Evolutionary conservation across 441 rosid species (phyloP).

Genomic region (Flueggea neowawraea): DNA sequence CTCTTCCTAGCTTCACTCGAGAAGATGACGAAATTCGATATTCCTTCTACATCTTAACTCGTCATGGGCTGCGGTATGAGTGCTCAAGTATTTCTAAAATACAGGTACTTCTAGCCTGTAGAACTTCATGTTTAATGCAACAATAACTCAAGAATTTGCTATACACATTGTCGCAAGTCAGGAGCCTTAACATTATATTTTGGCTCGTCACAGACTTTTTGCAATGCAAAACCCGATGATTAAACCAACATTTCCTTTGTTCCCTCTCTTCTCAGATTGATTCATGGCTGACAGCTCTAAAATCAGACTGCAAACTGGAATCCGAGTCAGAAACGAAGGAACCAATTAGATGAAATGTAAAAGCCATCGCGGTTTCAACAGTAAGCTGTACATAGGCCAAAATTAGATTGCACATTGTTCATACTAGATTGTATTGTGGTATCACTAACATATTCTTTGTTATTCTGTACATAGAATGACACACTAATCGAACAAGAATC

Average conservation of each 20-base stretch:
- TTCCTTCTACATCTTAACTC: slow-evolving; percentile 63
- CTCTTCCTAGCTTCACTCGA: slow-evolving; percentile 61
- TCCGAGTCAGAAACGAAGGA: slow-evolving; percentile 22
- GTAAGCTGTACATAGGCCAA: slow-evolving; percentile 25
- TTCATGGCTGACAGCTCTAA: slow-evolving; percentile 64
- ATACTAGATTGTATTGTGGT: slow-evolving; percentile 1
- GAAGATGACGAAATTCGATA: slow-evolving; percentile 58
- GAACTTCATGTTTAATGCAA: not conserved
- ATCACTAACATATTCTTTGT: slow-evolving; percentile 27
- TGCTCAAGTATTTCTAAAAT: slow-evolving; percentile 72
- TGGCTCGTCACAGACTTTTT: too few relatives aligned
- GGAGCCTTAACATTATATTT: too few relatives aligned
- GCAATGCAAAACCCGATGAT: too few relatives aligned
- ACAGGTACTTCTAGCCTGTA: slow-evolving; percentile 41
- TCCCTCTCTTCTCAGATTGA: slow-evolving; percentile 40
- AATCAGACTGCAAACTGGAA: slow-evolving; percentile 44
- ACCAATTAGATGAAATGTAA: slow-evolving; percentile 26
- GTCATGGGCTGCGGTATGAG: slow-evolving; percentile 77
- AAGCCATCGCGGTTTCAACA: not conserved
- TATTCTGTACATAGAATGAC: slow-evolving; percentile 30
- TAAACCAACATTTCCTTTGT: not conserved
- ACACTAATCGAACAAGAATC: slow-evolving; percentile 5
- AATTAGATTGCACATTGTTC: slow-evolving; percentile 6
- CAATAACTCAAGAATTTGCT: too few relatives aligned
- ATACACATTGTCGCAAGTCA: too few relatives aligned